Conservation (phyloP, 2,329 filamentous ascomycete species). For the Phaeosphaeria sp. region DNA sequence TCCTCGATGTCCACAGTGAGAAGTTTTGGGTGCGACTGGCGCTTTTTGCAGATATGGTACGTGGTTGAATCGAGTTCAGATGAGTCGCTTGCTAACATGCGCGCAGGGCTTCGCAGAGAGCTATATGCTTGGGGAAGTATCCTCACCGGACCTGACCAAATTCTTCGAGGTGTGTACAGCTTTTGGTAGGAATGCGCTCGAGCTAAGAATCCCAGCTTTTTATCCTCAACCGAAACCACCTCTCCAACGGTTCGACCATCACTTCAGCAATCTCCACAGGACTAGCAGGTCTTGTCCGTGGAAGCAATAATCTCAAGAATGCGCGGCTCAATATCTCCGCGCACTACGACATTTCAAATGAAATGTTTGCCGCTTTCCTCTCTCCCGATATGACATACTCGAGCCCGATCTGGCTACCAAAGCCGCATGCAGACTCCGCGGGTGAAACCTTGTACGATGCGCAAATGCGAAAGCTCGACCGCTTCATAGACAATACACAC, state of each 20-base stretch:
- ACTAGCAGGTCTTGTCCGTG: constrained; percentile 61
- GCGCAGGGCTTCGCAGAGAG: constrained; percentile 70
- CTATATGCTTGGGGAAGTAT: constrained; percentile 76
- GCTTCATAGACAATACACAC: constrained; percentile 69
- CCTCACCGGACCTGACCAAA: constrained; percentile 69
- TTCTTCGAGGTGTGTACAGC: constrained; percentile 66
- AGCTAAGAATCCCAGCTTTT: constrained; percentile 63
- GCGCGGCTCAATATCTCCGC: constrained; percentile 70
- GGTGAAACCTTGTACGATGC: constrained; percentile 69
- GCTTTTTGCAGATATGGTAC: constrained; percentile 74
- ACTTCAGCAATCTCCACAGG: constrained; percentile 66
- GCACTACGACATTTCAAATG: constrained; percentile 79
- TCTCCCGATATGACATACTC: constrained; percentile 81
- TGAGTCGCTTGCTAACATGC: not conserved
- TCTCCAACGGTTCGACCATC: constrained; percentile 70
- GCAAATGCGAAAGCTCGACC: constrained; percentile 70
- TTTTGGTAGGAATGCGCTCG: not conserved
- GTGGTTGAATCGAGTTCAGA: constrained; percentile 9
- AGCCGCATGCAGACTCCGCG: constrained; percentile 48
- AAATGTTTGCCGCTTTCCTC: constrained; percentile 77
- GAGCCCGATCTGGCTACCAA: constrained; percentile 69
- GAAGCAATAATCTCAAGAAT: constrained; percentile 57
- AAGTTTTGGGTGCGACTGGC: constrained; percentile 74
- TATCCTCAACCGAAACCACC: constrained; percentile 69
- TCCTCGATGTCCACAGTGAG: constrained; percentile 68